phyloP scores from a whole-genome alignment of 495 filamentous ascomycete genomes.

The Apiosordaria backusii region DNA sequence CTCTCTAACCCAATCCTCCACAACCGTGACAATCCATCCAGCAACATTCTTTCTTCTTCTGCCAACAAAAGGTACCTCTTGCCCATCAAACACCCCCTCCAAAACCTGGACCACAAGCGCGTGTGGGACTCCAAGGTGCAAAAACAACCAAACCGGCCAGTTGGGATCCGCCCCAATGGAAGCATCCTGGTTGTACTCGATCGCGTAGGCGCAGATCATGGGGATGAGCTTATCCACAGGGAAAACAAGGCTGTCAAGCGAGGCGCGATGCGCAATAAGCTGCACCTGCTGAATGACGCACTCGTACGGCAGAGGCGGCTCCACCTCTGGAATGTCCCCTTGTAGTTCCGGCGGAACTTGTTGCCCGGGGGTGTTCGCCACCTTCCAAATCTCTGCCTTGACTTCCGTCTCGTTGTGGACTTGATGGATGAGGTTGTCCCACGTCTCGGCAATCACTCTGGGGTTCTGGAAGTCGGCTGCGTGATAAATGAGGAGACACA shows the following conservation, averaged over 20 bases:
- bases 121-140: constrained; percentile 69
- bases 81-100: constrained; percentile 77
- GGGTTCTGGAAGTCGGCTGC: constrained; percentile 81
- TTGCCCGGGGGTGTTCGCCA: constrained; percentile 10
- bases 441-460: constrained; percentile 74
- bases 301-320: constrained; percentile 67
- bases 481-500: constrained; percentile 87
- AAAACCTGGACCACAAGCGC: constrained; percentile 73
- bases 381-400: constrained; percentile 40
- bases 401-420: constrained; percentile 60
- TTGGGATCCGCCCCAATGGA: constrained; percentile 55
- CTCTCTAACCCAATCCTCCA: constrained; percentile 42
- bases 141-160: constrained; percentile 81
- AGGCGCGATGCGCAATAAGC: constrained; percentile 71
- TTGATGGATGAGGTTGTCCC: constrained; percentile 73
- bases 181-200: constrained; percentile 64
- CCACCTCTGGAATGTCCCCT: neutral
- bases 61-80: constrained; percentile 79
- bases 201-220: constrained; percentile 71
- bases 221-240: constrained; percentile 59
- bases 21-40: constrained; percentile 41
- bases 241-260: constrained; percentile 70
- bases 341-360: neutral
- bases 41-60: constrained; percentile 38
- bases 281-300: constrained; percentile 69